Evolutionary conservation across 345 rosid species (phyloP).

Genomic region (Excoecaria agallocha): DNA sequence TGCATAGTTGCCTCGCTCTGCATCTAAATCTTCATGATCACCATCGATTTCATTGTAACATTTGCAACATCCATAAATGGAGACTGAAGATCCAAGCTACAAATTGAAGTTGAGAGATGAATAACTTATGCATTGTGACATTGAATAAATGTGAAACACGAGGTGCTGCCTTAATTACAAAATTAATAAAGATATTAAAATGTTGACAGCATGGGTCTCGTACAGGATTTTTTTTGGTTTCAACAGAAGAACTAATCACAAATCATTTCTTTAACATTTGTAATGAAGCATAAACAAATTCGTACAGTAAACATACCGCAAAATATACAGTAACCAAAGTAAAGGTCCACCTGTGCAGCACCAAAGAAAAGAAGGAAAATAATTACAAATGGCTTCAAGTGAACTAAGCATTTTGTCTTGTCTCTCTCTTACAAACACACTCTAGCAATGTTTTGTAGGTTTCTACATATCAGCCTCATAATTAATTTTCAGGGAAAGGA

Average conservation of each 20-base stretch:
- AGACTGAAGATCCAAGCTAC: constrained; percentile 72
- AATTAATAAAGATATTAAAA: constrained; percentile 1
- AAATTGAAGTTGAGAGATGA: constrained; percentile 25
- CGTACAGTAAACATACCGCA: constrained; percentile 54
- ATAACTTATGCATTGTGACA: constrained; percentile 8
- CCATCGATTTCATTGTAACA: constrained; percentile 25
- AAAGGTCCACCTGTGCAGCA: constrained; percentile 84
- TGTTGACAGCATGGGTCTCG: neutral
- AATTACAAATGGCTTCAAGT: neutral
- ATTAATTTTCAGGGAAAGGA: constrained; percentile 3
- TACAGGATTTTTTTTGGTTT: neutral
- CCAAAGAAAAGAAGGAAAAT: neutral
- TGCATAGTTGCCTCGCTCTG: constrained; percentile 50
- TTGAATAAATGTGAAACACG: constrained; percentile 1
- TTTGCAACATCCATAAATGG: constrained; percentile 56
- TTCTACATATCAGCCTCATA: constrained; percentile 5
- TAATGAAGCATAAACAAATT: constrained; percentile 1
- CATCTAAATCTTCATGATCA: constrained; percentile 30
- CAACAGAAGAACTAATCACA: neutral
- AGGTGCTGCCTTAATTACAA: constrained; percentile 1
- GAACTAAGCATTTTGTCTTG: neutral
- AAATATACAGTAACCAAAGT: constrained; percentile 76
- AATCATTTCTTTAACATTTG: neutral
- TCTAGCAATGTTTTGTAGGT: neutral
- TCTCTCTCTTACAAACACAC: neutral